phyloP scores from a whole-genome alignment of 2,329 filamentous ascomycete genomes.

The Neonectria magnoliae region DNA sequence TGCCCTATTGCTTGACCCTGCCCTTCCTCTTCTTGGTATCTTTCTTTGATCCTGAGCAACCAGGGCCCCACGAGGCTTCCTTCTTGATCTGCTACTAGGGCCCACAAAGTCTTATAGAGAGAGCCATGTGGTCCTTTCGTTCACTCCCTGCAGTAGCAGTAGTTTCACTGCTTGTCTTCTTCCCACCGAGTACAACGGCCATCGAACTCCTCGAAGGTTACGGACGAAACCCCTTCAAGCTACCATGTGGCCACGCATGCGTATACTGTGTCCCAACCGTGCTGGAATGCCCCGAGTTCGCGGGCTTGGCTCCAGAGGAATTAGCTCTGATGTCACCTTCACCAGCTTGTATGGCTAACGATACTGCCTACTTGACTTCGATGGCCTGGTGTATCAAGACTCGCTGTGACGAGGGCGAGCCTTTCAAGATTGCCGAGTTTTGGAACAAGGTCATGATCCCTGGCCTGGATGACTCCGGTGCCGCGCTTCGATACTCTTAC shows the following conservation, averaged over 20 bases:
- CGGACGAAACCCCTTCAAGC: background rate
- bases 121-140: background rate
- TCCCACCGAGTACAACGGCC: background rate
- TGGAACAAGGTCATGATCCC: slow-evolving; percentile 33
- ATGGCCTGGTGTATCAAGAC: slow-evolving; percentile 31
- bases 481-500: slow-evolving; percentile 25
- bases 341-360: slow-evolving; percentile 24
- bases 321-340: slow-evolving; percentile 25
- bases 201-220: background rate
- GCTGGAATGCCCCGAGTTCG: slow-evolving; percentile 38
- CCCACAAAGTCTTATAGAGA: too few species aligned
- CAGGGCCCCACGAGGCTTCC: too few species aligned
- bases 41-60: background rate
- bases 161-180: background rate
- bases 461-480: background rate
- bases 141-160: background rate
- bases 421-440: slow-evolving; percentile 29
- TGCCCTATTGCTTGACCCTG: too few species aligned
- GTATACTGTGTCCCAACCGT: too few species aligned
- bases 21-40: background rate
- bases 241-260: background rate
- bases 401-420: too few species aligned
- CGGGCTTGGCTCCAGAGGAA: slow-evolving; percentile 31
- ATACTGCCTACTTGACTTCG: slow-evolving; percentile 30
- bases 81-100: too few species aligned